Conservation (phyloP, 2,329 filamentous ascomycete species). For the Calonectria pteridis region DNA sequence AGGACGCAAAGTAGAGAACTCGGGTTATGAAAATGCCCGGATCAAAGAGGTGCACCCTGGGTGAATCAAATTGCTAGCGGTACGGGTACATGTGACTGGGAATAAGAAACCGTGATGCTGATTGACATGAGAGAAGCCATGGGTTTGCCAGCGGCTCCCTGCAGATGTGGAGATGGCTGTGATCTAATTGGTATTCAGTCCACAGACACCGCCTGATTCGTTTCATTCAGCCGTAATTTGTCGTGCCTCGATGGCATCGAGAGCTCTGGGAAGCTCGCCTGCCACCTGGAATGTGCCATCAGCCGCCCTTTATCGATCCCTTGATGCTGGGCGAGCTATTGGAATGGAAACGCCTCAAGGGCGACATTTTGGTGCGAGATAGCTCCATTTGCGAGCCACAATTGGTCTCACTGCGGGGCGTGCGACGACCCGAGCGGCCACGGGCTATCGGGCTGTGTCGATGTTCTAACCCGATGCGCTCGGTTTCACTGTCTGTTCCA, state of each 20-base stretch:
- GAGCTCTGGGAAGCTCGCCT: not conserved
- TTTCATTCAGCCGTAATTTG: not conserved
- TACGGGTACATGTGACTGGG: not conserved
- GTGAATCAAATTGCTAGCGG: not conserved
- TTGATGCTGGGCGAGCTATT: not conserved
- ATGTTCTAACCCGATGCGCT: too few relatives aligned
- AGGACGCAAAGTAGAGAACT: not conserved
- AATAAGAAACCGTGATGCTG: not conserved
- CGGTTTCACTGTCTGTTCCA: not conserved
- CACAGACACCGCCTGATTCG: not conserved
- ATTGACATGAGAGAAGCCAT: not conserved
- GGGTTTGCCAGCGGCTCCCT: not conserved
- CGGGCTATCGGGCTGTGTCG: not conserved
- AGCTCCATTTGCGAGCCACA: not conserved
- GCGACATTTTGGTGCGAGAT: not conserved
- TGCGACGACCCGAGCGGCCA: not conserved
- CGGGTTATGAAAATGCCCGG: not conserved
- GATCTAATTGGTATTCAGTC: not conserved
- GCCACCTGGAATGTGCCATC: not conserved
- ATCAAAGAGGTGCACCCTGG: not conserved
- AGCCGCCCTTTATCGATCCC: not conserved
- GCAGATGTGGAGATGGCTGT: not conserved
- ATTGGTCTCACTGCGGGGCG: not conserved
- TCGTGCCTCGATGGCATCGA: not conserved
- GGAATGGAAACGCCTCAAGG: not conserved